Base-by-base conservation (phyloP, 306 rosid species). In the Clitoria ternatea region DNA sequence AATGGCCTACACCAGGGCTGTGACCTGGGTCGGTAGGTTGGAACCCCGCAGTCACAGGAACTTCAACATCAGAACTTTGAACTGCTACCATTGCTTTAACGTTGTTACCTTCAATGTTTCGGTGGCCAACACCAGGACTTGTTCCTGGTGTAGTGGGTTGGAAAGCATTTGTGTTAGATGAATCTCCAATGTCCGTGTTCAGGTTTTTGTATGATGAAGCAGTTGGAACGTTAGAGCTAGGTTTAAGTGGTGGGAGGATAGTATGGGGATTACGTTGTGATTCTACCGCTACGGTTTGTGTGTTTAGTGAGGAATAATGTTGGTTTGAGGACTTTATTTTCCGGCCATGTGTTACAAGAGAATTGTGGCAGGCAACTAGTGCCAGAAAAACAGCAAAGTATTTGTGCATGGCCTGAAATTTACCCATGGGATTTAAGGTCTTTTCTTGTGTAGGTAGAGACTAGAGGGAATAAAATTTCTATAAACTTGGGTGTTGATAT, bases 111-210 rank as follows among this genome's bases (percentile, higher is more conserved):
- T 47, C 30, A 44, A 61, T 40, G 5, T 27, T 29, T 33, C 0
- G 4, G 48, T 81, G 81, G 10, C 79, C 81, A 62, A 81, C 85
- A 4, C 90, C 87, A 3, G 97, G 97, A 74, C 94, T 88, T 75
- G 27, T 72, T 19, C 91, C 89, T 4, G 89, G 89, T 50, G 66
- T 32, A 20, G 85, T 83, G 4, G 90, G 88, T 62, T 76, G 76
- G 17, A 83, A 81, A 53, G 71, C 81, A 42, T 70, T 26, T 36
- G 57, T 14, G 50, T 36, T 2, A 6, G 57, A 13, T 49, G 29
- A 29, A 2, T 29, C n/a, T n/a, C n/a, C n/a, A 33, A 32, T 5
- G 8, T 62, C 40, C 42, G 18, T 1, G 59, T 13, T 13, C 73
- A 63, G 5, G 26, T 50, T 63, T 23, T 53, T 74, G 11, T 42